Base-by-base conservation (phyloP, 371 early-diverging fungal genomes). In the Syncephalastrum monosporum region DNA sequence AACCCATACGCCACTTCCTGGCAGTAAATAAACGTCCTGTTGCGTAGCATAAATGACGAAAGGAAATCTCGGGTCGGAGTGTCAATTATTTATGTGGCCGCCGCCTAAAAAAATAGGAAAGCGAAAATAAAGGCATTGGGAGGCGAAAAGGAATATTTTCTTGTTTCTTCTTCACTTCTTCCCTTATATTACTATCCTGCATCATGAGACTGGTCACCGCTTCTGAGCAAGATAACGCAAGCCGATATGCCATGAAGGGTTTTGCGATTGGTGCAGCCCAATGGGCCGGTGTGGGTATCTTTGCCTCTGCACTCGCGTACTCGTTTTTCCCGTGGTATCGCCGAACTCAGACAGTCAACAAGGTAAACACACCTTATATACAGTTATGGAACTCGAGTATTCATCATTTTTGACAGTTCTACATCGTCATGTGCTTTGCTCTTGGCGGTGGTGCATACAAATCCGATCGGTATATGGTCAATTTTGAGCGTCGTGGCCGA, bases 401-500 rank as follows among this genome's bases (percentile, higher is more conserved):
- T 33, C 8, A 33, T 12, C 7, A 1, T 33, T 46, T 29, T 29
- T 15, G 5, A 5, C 63, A 80, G 80, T 80, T 80, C 56, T 80
- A 80, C 46, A 74, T 80, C 49, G 71, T 76, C 38, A 80, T 80
- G 80, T 77, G 75, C 50, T 74, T 76, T 52, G 77, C 64, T 16
- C 50, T 80, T 13, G 80, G 80, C 53, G 80, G 80, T 27, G 80
- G 75, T 21, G 77, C 80, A 33, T 69, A 80, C 57, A 74, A 73
- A 49, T 72, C 75, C 24, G 80, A 80, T 65, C 67, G 80, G 56
- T 80, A 76, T 44, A 74, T 80, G 77, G 75, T 80, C 13, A 65
- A 80, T 29, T 80, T 62, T 60, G 80, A 80, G 56, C 77, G 80
- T 52, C 72, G 80, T 56, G 80, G 80, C 41, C 71, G 80, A 56